Base-by-base conservation (phyloP, 1,284 basidiomycete genomes). In the Fomitopsis pinicola region DNA sequence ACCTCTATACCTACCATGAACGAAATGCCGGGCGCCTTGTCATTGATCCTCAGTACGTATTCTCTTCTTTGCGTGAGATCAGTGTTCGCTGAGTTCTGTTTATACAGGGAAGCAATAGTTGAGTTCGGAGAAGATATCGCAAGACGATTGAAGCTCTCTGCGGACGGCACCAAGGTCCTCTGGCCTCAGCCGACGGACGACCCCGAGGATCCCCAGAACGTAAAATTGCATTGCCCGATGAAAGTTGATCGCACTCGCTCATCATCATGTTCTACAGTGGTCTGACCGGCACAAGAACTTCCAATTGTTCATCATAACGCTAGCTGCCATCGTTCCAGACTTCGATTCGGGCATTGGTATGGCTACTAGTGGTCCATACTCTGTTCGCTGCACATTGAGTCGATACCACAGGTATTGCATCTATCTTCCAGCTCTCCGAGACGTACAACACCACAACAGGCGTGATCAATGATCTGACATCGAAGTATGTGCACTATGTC, bases 161-260 rank as follows among this genome's bases (percentile, higher is more conserved):
- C 62, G 17, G 78, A 81, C 60, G 82, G 82, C 0, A 77, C 76
- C 17, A 81, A 79, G 58, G 78, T 84, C 14, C 73, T 85, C 2
- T 84, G 82, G 80, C 86, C 85, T 0, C 86, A 89, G 69, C 87
- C 86, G 15, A 80, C 81, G 2, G 86, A 89, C 65, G 82, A 84
- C 42, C 81, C 81, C 0, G 72, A 80, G 10, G 87, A 89, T 67
- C 87, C 87, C 3, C 86, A 88, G 72, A 88, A 88, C 67, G 87
- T 86, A 75, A 73, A 8, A 19, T 9, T 46, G 7, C 40, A 0
- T 42, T 28, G 42, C 12, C 26, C 10, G 12, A 46, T n/a, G 53
- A 2, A 10, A 4, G 44, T 30, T 42, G 42, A n/a, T 42, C 60
- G 30, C 71, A 65, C 67, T 64, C 62, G 19, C 72, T 66, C 42